phyloP scores from a whole-genome alignment of 192 early-diverging fungal species.

The Oehlia diaphana region DNA sequence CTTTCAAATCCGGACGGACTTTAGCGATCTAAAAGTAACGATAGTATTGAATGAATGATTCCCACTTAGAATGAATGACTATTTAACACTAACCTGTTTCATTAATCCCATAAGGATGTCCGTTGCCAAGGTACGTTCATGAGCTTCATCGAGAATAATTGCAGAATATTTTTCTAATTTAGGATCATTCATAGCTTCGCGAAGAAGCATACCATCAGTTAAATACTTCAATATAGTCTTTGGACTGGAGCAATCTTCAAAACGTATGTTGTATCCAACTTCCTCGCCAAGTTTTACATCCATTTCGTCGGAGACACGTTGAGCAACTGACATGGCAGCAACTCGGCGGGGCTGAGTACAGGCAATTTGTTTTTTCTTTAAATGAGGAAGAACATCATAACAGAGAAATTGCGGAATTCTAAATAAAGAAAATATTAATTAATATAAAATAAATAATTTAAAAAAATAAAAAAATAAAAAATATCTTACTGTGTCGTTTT shows the following conservation, averaged over 20 bases:
- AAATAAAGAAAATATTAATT: constrained; percentile 8
- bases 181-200: constrained; percentile 97
- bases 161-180: constrained; percentile 85
- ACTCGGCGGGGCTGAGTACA: constrained; percentile 99
- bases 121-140: constrained; percentile 94
- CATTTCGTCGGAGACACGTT: constrained; percentile 97
- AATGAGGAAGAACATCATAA: constrained; percentile 87
- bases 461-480: neutral
- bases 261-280: constrained; percentile 98
- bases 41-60: constrained; percentile 15
- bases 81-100: constrained; percentile 66
- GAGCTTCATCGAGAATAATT: constrained; percentile 97
- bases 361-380: constrained; percentile 89
- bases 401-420: constrained; percentile 96
- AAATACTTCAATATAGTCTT: constrained; percentile 84
- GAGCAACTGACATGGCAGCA: constrained; percentile 99
- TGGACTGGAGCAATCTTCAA: constrained; percentile 89
- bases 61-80: neutral
- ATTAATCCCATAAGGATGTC: constrained; percentile 99
- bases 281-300: constrained; percentile 91
- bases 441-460: neutral
- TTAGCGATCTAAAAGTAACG: constrained; percentile 53
- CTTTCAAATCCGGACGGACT: constrained; percentile 79
- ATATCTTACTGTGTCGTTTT: constrained; percentile 92
- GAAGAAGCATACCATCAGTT: constrained; percentile 99